These are phyloP conservation scores for Teunomyces kruisii DNA, from an alignment of 805 yeast genomes.

Conservation along the genomic window DNA sequence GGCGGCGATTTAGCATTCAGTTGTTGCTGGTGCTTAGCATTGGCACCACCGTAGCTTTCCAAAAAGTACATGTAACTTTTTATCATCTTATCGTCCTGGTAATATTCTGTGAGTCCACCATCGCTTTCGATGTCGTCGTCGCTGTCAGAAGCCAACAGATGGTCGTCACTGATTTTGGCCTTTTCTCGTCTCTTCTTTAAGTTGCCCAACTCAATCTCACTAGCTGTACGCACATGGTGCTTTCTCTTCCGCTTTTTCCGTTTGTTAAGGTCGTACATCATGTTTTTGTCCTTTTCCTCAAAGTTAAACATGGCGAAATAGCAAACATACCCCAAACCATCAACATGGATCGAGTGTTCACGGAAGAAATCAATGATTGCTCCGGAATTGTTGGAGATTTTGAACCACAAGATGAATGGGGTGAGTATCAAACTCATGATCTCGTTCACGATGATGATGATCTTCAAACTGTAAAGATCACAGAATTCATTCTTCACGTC, in stretches of 20 bases:
- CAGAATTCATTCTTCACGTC: constrained; percentile 83
- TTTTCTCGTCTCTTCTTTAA: constrained; percentile 11
- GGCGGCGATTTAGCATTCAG: background rate
- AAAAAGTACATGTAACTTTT: constrained; percentile 85
- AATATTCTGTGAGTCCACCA: constrained; percentile 34
- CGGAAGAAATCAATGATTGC: constrained; percentile 86
- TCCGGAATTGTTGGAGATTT: constrained; percentile 71
- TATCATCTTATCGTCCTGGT: constrained; percentile 84
- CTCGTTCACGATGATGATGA: constrained; percentile 72
- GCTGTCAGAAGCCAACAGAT: constrained; percentile 12
- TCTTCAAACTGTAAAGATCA: constrained; percentile 68
- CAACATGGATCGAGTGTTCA: constrained; percentile 86
- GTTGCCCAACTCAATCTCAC: constrained; percentile 16
- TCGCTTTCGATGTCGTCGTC: constrained; percentile 27
- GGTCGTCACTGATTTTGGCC: constrained; percentile 8
- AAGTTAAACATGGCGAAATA: constrained; percentile 90
- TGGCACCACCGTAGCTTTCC: constrained; percentile 64
- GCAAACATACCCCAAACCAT: constrained; percentile 93
- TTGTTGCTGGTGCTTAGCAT: constrained; percentile 7
- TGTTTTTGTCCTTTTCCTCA: constrained; percentile 54
- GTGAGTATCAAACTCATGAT: constrained; percentile 77
- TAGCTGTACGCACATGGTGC: constrained; percentile 10
- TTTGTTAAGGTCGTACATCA: constrained; percentile 34
- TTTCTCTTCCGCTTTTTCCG: constrained; percentile 13
- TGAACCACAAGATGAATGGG: constrained; percentile 87